Base-by-base conservation (phyloP, 352 stramenopile genomes). In the Pythium periplocum region DNA sequence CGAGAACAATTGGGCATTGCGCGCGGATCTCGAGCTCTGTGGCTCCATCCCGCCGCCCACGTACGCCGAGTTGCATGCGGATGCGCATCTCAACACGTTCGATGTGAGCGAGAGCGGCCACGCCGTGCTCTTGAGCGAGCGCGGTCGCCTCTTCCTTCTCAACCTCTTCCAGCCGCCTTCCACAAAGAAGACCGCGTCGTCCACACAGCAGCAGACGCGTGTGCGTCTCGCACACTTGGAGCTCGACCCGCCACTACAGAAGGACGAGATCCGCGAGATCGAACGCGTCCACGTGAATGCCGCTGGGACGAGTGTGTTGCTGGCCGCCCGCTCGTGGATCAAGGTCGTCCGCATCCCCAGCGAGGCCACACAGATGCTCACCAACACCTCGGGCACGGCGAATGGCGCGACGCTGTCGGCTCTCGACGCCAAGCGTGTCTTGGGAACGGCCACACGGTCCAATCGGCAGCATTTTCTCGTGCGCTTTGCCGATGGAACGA, bases 201-300 rank as follows among this genome's bases (percentile, higher is more conserved):
- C 42, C n/a, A n/a, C 6, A 34, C 31, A 36, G 36, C 43, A 38
- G 4, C 42, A 55, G 31, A 45, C 53, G 26, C 40, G 46, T 32
- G 48, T 60, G 35, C 59, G 59, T 1, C 61, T 89, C 6, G 31
- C 65, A 53, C 79, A 90, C 60, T 45, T 87, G 56, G 63, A 69
- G 55, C 62, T 90, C 30, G 75, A 90, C 32, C 79, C 79, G 40
- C 68, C 71, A 50, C 71, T 90, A 6, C 61, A 64, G 44, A 55
- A 48, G 42, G 58, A 72, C 5, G 75, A 90, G 56, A 57, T 69
- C 1, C 58, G 62, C 30, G 64, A 78, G 36, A 63, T 90, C 43
- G 75, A 90, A 64, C 56, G 75, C 44, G 59, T 90, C 3, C 70
- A 81, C 31, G 59, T 87, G 45, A 90, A 86, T 51, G 64, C 73